These are phyloP conservation scores for Tetrahymena borealis DNA, from an alignment of 73 alveolate genomes.

Conservation along the genomic window DNA sequence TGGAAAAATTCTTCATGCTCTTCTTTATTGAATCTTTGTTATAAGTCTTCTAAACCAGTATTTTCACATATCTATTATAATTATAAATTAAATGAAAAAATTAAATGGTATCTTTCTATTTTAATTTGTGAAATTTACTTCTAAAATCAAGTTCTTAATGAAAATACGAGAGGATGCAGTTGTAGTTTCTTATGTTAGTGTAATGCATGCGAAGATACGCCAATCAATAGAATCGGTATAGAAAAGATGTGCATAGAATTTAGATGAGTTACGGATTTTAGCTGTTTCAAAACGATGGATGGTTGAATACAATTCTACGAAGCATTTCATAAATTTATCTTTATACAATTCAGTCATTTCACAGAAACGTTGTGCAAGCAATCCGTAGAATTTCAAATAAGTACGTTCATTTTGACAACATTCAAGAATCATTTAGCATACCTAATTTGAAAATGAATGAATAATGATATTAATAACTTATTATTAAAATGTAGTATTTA, in stretches of 20 bases:
- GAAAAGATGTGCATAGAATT: constrained; percentile 96
- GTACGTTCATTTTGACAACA: constrained; percentile 97
- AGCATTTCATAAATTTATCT: constrained; percentile 83
- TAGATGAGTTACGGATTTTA: constrained; percentile 96
- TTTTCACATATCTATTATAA: constrained; percentile 60
- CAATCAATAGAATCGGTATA: constrained; percentile 92
- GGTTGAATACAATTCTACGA: constrained; percentile 86
- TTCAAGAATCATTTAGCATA: constrained; percentile 86
- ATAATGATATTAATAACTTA: neutral
- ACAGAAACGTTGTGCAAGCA: constrained; percentile 81
- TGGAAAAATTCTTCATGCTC: constrained; percentile 60
- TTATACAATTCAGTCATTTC: constrained; percentile 85
- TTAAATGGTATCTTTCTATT: neutral
- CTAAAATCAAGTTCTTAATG: constrained; percentile 92
- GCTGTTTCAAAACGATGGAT: constrained; percentile 98
- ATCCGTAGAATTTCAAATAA: constrained; percentile 91
- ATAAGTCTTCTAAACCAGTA: constrained; percentile 49
- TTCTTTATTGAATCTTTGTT: constrained; percentile 53
- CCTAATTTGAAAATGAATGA: neutral
- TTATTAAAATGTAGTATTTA: neutral
- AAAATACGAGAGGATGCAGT: constrained; percentile 96
- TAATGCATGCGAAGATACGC: constrained; percentile 76
- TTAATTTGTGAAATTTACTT: neutral
- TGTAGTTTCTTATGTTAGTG: constrained; percentile 95
- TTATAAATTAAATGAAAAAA: neutral